These are phyloP conservation scores for Malassezia brasiliensis DNA, from an alignment of 1,284 basidiomycete species.

Conservation along the genomic window DNA sequence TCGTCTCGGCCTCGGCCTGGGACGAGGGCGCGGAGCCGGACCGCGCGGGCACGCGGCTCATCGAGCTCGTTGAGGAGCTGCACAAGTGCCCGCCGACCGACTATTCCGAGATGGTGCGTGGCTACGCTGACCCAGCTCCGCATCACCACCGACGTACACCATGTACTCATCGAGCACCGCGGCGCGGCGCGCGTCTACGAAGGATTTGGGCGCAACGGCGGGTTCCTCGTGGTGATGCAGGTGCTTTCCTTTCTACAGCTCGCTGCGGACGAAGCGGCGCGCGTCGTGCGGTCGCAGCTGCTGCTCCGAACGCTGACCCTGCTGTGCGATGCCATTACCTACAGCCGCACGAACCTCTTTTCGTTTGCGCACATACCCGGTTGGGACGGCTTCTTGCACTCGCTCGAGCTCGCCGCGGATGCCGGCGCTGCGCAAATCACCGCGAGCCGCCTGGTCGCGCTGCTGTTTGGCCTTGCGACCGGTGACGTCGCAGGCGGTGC, in stretches of 20 bases:
- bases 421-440: conserved; percentile 5
- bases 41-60: not conserved
- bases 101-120: conserved; percentile 1
- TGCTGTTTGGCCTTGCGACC: conserved; percentile 28
- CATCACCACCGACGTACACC: conserved; percentile 27
- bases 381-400: conserved; percentile 25
- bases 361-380: conserved; percentile 29
- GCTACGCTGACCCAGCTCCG: conserved; percentile 18
- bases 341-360: conserved; percentile 26
- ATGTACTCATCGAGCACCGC: conserved; percentile 22
- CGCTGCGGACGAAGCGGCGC: not conserved
- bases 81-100: not conserved
- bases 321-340: conserved; percentile 25
- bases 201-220: conserved; percentile 31
- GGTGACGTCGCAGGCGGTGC: conserved; percentile 28
- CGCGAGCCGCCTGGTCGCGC: conserved; percentile 21
- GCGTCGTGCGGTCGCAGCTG: conserved; percentile 15
- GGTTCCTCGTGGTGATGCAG: conserved; percentile 35
- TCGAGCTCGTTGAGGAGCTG: not conserved
- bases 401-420: conserved; percentile 12
- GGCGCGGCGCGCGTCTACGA: conserved; percentile 18
- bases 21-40: not conserved
- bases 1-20: not conserved
- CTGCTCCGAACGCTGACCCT: conserved; percentile 32
- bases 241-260: conserved; percentile 28